Conservation (phyloP, 208 protist genomes). For the Wallacemonas rigidus region DNA sequence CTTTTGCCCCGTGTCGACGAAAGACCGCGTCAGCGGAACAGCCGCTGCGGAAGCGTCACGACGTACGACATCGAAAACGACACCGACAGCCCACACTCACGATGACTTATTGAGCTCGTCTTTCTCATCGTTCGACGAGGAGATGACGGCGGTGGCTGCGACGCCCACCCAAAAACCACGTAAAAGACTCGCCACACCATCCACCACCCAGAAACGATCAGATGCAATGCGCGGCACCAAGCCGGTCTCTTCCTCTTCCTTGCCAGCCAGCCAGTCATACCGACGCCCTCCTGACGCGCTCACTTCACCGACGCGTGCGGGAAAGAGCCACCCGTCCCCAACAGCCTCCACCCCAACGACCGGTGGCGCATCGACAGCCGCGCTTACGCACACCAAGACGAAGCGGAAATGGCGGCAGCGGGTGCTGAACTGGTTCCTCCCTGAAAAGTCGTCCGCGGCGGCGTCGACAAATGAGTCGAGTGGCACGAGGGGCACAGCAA, state of each 20-base stretch:
- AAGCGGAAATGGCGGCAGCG: conserved; percentile 5
- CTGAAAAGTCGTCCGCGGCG: background rate
- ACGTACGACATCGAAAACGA: background rate
- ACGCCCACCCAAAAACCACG: background rate
- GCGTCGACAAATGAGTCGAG: no score
- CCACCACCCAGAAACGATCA: background rate
- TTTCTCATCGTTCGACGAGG: background rate
- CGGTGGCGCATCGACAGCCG: background rate
- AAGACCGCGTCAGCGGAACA: background rate
- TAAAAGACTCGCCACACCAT: background rate
- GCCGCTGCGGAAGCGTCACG: background rate
- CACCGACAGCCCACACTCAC: background rate
- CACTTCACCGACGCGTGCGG: no score
- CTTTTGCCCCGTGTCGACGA: background rate
- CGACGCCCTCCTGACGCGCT: no score
- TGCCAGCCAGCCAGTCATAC: no score
- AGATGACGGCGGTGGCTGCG: background rate
- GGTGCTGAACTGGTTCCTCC: background rate
- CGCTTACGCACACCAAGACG: background rate
- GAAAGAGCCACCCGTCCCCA: no score
- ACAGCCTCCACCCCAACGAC: no score
- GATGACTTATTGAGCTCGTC: background rate
- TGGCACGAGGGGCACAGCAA: no score
- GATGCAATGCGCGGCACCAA: no score
- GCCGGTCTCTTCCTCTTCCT: no score